Conservation (phyloP, 345 rosid species). For the Salix purpurea region DNA sequence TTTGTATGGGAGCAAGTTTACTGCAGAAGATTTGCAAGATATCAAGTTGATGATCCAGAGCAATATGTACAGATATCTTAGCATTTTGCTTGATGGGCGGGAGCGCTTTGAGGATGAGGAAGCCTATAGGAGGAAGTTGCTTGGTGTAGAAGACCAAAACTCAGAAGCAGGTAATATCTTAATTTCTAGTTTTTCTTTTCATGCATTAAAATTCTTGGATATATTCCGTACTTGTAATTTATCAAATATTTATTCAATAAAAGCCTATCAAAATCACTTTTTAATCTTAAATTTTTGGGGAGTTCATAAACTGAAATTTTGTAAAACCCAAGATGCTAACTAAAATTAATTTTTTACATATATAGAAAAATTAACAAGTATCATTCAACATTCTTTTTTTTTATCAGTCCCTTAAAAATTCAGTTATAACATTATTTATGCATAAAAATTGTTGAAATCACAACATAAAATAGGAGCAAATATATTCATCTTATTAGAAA, state of each 20-base stretch:
- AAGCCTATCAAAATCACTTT: too few relatives aligned
- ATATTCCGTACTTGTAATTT: neutral
- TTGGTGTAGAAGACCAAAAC: slow-evolving; percentile 38
- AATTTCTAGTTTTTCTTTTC: neutral
- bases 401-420: too few relatives aligned
- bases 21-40: slow-evolving; percentile 70
- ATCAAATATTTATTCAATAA: neutral
- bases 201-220: neutral
- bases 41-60: slow-evolving; percentile 97
- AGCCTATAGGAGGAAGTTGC: slow-evolving; percentile 39
- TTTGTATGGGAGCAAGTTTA: slow-evolving; percentile 83
- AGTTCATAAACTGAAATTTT: too few relatives aligned
- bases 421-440: too few relatives aligned
- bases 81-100: slow-evolving; percentile 91
- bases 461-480: too few relatives aligned
- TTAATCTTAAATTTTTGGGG: too few relatives aligned
- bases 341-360: too few relatives aligned
- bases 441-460: too few relatives aligned
- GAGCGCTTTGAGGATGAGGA: slow-evolving; percentile 97
- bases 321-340: too few relatives aligned
- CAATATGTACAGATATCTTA: slow-evolving; percentile 88
- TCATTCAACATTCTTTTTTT: too few relatives aligned
- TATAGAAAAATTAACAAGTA: too few relatives aligned
- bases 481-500: too few relatives aligned
- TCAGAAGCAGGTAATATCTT: slow-evolving; percentile 45